Conservation (phyloP, 805 yeast genomes). For the Barnettozyma populi region DNA sequence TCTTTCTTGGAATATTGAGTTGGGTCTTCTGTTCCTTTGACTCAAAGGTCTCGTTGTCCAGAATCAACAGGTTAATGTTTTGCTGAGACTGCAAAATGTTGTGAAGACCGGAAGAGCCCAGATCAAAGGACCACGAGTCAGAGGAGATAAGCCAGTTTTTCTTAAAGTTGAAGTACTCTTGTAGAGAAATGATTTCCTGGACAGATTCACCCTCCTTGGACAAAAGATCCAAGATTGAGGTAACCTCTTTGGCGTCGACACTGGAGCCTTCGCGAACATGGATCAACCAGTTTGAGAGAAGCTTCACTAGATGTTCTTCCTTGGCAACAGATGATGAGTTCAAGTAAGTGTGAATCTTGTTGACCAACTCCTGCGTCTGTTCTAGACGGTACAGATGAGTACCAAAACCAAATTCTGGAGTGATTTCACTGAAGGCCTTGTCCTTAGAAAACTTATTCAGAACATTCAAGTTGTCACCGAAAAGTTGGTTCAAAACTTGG, state of each 20-base stretch:
- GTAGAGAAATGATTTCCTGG: conserved; percentile 39
- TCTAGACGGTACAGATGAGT: conserved; percentile 54
- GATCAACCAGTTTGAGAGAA: conserved; percentile 66
- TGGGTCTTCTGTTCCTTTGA: conserved; percentile 25
- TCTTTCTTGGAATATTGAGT: conserved; percentile 54
- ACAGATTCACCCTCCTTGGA: conserved; percentile 39
- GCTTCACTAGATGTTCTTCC: conserved; percentile 22
- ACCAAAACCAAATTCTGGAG: conserved; percentile 90
- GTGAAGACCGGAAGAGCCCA: conserved; percentile 90
- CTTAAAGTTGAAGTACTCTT: conserved; percentile 40
- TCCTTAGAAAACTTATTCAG: conserved; percentile 52
- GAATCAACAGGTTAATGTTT: conserved; percentile 77
- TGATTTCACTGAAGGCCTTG: conserved; percentile 39
- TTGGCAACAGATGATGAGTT: conserved; percentile 9
- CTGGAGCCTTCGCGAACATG: conserved; percentile 36
- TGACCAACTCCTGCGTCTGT: conserved; percentile 40
- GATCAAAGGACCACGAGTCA: conserved; percentile 92
- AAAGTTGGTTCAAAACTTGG: conserved; percentile 67
- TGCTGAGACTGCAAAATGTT: conserved; percentile 68
- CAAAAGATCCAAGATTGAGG: conserved; percentile 10
- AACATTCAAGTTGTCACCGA: conserved; percentile 47
- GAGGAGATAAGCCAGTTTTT: conserved; percentile 87
- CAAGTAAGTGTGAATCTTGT: conserved; percentile 41
- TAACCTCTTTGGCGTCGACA: conserved; percentile 27
- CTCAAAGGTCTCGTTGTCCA: conserved; percentile 76